These are phyloP conservation scores for Fistulifera pelliculosa DNA, from an alignment of 108 stramenopile species.

Conservation along the genomic window DNA sequence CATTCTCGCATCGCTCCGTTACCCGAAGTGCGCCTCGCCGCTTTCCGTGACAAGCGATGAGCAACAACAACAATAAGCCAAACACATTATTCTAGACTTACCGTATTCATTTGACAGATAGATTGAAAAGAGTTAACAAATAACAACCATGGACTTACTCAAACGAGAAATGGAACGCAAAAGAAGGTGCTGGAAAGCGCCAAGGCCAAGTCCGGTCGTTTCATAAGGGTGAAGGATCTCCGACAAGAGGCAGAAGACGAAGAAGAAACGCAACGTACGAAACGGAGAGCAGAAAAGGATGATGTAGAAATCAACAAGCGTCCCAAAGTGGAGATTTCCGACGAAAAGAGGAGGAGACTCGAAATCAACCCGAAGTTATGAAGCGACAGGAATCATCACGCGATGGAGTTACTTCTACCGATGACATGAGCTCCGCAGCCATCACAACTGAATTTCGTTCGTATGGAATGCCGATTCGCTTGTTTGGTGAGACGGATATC, in stretches of 20 bases:
- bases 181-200: conserved; percentile 30
- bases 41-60: no score
- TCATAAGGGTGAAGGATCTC: conserved; percentile 40
- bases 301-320: background rate
- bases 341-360: no score
- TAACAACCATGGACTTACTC: conserved; percentile 38
- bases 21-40: no score
- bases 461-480: conserved; percentile 58
- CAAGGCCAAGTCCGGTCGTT: conserved; percentile 17
- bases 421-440: conserved; percentile 4
- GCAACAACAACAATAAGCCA: no score
- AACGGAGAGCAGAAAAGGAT: conserved; percentile 10
- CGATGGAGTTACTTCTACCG: background rate
- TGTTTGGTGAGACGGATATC: conserved; percentile 59
- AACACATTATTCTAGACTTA: no score
- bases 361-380: background rate
- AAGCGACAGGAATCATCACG: conserved; percentile 4
- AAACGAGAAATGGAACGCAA: conserved; percentile 58
- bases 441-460: conserved; percentile 38
- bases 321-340: background rate
- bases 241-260: conserved; percentile 36
- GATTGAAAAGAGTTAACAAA: background rate
- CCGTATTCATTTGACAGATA: no score
- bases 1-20: no score
- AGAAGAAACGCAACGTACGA: conserved; percentile 26